phyloP scores from a whole-genome alignment of 371 early-diverging fungal species.

The Nematocida parisii region DNA sequence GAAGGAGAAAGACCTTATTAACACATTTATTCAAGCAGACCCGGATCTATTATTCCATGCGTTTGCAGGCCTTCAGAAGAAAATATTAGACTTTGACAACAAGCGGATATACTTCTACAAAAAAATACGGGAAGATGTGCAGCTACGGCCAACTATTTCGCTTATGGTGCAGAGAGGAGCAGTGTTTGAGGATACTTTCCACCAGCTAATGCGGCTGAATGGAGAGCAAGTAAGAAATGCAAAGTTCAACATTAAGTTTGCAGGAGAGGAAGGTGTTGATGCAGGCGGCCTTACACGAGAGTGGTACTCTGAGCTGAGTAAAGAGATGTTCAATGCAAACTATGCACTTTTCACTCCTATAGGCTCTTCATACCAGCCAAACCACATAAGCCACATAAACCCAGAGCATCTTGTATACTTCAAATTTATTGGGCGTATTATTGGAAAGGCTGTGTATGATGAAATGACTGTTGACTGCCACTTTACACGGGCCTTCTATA shows the following conservation, averaged over 20 bases:
- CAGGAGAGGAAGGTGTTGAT: conserved; percentile 94
- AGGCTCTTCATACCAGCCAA: conserved; percentile 89
- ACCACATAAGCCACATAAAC: conserved; percentile 83
- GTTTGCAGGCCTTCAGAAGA: conserved; percentile 42
- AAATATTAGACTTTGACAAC: conserved; percentile 58
- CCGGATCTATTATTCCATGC: conserved; percentile 54
- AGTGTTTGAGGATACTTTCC: conserved; percentile 59
- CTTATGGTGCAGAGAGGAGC: conserved; percentile 45
- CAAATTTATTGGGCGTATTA: conserved; percentile 93
- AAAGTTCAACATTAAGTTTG: conserved; percentile 84
- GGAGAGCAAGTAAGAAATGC: conserved; percentile 64
- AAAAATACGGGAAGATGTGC: conserved; percentile 22
- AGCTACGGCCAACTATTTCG: conserved; percentile 1
- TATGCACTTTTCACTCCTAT: conserved; percentile 94
- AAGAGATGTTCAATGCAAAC: conserved; percentile 95
- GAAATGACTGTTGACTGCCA: conserved; percentile 85
- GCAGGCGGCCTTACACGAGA: conserved; percentile 95
- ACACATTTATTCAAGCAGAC: conserved; percentile 38
- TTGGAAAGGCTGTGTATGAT: conserved; percentile 94
- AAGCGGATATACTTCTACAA: conserved; percentile 56
- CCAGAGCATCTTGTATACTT: conserved; percentile 90
- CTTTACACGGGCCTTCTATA: conserved; percentile 94
- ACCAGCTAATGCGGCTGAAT: conserved; percentile 57
- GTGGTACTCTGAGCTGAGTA: conserved; percentile 89
- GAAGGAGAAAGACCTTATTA: conserved; percentile 46